These are phyloP conservation scores for Scytalidium sp. DNA, from an alignment of 2,329 filamentous ascomycete genomes.

Conservation along the genomic window DNA sequence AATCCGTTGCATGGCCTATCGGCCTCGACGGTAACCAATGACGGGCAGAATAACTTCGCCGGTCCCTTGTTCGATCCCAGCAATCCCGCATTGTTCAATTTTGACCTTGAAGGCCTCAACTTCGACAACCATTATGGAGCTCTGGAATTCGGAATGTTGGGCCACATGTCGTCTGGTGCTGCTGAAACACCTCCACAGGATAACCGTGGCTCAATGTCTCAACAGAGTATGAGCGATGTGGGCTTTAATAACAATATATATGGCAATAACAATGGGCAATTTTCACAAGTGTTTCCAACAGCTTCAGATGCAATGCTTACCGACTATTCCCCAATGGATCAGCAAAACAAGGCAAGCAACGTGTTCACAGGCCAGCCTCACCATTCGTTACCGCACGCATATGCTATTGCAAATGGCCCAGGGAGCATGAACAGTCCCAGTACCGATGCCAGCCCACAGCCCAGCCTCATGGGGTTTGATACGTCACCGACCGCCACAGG, in stretches of 20 bases:
- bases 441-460: slow-evolving; percentile 60
- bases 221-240: slow-evolving; percentile 41
- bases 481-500: slow-evolving; percentile 46
- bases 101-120: slow-evolving; percentile 89
- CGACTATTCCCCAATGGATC: slow-evolving; percentile 49
- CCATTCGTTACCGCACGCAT: slow-evolving; percentile 62
- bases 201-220: slow-evolving; percentile 37
- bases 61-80: slow-evolving; percentile 78
- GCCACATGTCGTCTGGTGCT: slow-evolving; percentile 90
- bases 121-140: slow-evolving; percentile 97
- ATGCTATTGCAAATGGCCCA: slow-evolving; percentile 62
- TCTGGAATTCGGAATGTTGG: slow-evolving; percentile 92
- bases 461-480: slow-evolving; percentile 51
- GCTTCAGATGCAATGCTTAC: slow-evolving; percentile 41
- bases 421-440: slow-evolving; percentile 61
- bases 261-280: slow-evolving; percentile 35
- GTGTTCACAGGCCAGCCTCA: slow-evolving; percentile 46
- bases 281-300: slow-evolving; percentile 41
- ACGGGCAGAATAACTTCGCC: slow-evolving; percentile 44
- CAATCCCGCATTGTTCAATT: slow-evolving; percentile 91
- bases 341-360: slow-evolving; percentile 38
- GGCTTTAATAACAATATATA: slow-evolving; percentile 24
- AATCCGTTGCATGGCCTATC: slow-evolving; percentile 13
- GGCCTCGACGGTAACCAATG: slow-evolving; percentile 42
- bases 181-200: slow-evolving; percentile 77